Conservation (phyloP, 164 flowering plant genomes). For the Vitis riparia region DNA sequence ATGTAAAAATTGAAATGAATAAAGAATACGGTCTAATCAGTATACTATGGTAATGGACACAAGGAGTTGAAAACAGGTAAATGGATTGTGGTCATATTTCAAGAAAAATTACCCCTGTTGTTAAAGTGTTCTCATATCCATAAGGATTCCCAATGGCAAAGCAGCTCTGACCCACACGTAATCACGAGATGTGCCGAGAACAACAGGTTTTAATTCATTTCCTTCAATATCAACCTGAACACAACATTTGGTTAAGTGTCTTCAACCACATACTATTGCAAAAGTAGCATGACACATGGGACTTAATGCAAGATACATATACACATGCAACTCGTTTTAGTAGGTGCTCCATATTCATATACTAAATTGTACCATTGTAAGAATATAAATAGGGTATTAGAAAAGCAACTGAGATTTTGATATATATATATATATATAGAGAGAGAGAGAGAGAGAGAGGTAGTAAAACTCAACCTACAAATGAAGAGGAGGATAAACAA, state of each 20-base stretch:
- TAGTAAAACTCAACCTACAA: no score
- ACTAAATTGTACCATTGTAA: no score
- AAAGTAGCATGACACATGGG: background rate
- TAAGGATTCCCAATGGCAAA: conserved; percentile 93
- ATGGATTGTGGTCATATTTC: background rate
- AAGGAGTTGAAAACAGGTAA: background rate
- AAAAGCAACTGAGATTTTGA: no score
- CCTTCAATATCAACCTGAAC: conserved; percentile 70
- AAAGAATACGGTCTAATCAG: no score
- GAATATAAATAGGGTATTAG: no score
- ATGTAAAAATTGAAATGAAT: no score
- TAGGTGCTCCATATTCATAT: no score
- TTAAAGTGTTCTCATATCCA: conserved; percentile 85
- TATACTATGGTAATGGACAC: no score
- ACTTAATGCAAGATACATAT: background rate
- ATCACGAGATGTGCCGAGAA: conserved; percentile 61
- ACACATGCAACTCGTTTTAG: no score
- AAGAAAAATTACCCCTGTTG: conserved; percentile 73
- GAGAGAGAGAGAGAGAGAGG: no score
- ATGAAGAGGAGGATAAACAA: no score
- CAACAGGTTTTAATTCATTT: conserved; percentile 59
- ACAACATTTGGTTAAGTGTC: background rate
- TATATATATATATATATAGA: no score
- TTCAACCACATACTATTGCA: background rate
- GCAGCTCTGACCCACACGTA: conserved; percentile 90